Evolutionary conservation across 2,329 filamentous ascomycete species (phyloP), one percentile per base, ranked within the genome.

Genomic region (Samsoniella hepiali): DNA sequence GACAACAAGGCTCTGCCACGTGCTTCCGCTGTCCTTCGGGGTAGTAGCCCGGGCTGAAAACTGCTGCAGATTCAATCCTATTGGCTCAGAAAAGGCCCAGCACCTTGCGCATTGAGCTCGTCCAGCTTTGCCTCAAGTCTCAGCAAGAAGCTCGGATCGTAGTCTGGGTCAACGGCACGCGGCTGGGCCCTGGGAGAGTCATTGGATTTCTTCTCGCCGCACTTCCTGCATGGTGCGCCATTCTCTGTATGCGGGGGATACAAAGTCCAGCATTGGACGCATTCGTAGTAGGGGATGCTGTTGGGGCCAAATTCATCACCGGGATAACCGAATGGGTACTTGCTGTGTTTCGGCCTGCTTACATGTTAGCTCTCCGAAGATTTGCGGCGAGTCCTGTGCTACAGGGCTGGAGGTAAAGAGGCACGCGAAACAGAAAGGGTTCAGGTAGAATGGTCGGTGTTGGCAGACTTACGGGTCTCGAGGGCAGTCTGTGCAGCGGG

Each of bases 401-500:
- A n/a, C n/a, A 17, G 47, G 38, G 36, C n/a, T 31, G 29, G 38
- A 27, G 36, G 17, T 5, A 38, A n/a, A 47, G 31, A 17, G 31
- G 42, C n/a, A 17, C 6, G 42, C 15, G 36, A 7, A 1, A 38
- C 36, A 6, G 5, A 50, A 13, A 11, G 10, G 6, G 22, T 8
- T 50, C n/a, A n/a, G 27, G 27, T 22, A n/a, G 15, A 7, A 29
- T 38, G 13, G 32, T 11, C n/a, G n/a, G 4, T 9, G 17, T 13
- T 31, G 50, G 32, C 47, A 44, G 60, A 87, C 89, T 74, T 84
- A 92, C 83, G 91, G 91, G 70, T 92, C 88, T 69, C 91, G 82
- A 34, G 91, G 91, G 74, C 92, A 96, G 72, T 89, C 89, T 45
- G 87, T 91, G 79, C 92, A 96, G 61, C 91, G 87, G 58, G 82